Evolutionary conservation across 148 eudicot species (phyloP), one percentile per base, ranked within the genome.

Genomic region (Amaranthus palmeri): DNA sequence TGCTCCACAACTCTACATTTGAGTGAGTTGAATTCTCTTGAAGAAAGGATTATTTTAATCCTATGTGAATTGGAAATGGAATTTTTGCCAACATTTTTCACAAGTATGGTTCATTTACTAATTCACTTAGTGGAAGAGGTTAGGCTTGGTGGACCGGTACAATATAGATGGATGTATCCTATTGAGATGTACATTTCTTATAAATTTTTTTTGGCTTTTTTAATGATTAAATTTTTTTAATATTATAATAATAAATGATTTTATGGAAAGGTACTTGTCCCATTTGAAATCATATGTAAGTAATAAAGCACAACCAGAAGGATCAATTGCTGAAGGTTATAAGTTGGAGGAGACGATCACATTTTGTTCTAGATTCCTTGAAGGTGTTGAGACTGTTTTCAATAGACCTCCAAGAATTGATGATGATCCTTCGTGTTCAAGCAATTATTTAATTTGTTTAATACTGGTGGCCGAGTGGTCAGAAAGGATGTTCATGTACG

Each of bases 151-250:
- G 62, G 52, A n/a, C 62, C 42, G 8, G 67, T 71, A 5, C 72
- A 57, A 3, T 77, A 71, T 6, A 48, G 54, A 42, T 77, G 75
- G 67, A 77, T 77, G 80, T 71, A 77, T 58, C 72, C 55, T 6
- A 41, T 70, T 47, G 63, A 64, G 17, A 56, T 65, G 60, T 52
- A 52, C 4, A 15, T 47, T 44, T 13, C 10, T 4, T 48, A 15
- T 6, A 25, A 25, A 0, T 25, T 25, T 25, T 25, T n/a, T 25
- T 25, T 25, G 36, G 1, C 2, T 25, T 25, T 25, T 25, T 25
- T 25, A 25, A 25, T 25, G 36, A 25, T 25, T 25, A 25, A 25
- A 2, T 25, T 25, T 25, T 25, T 25, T 25, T 25, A 25, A 25
- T 25, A 25, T 25, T 25, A 25, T 25, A 25, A 25, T 25, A 1